Base-by-base conservation (phyloP, 441 rosid genomes). In the Mallotus repandus region DNA sequence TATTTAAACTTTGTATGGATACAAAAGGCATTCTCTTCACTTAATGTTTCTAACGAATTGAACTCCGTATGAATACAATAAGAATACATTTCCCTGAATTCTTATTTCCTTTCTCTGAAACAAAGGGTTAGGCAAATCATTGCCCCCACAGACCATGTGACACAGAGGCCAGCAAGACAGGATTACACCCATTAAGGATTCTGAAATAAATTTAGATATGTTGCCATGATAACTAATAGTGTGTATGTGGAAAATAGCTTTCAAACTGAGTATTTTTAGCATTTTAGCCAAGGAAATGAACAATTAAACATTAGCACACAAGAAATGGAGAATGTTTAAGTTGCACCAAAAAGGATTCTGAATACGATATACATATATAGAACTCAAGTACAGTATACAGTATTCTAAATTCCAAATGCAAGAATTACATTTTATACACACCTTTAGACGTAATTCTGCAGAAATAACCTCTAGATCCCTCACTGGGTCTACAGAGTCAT, bases 371-470 rank as follows among this genome's bases (percentile, higher is more conserved):
- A n/a, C 29, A 72, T 48, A 29, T 45, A 8, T 43, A 70, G 66
- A 71, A 50, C 54, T 41, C 21, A 68, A 35, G 41, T 22, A 52
- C 49, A 3, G 29, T 1, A 18, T 4, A 49, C 46, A 72, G 15
- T 1, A 83, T 15, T 55, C 68, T 16, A 56, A 56, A 56, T 56
- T 21, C 13, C 13, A 21, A 56, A 56, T 5, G 21, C 29, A 19
- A n/a, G 10, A n/a, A 58, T 29, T 49, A 29, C 62, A 46, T 21
- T 10, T 14, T n/a, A 52, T 22, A 19, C 76, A 76, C 68, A 93
- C 99, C 98, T 96, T 96, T 57, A 92, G 86, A n/a, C 98, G 88
- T 70, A 96, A 72, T 79, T 96, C 99, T 55, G 80, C 89, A 81
- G 86, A 85, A 59, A 96, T 93, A 80, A 86, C 81, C 85, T 94